Conservation (phyloP, 2,329 filamentous ascomycete genomes). For the Colletotrichum eremochloae region DNA sequence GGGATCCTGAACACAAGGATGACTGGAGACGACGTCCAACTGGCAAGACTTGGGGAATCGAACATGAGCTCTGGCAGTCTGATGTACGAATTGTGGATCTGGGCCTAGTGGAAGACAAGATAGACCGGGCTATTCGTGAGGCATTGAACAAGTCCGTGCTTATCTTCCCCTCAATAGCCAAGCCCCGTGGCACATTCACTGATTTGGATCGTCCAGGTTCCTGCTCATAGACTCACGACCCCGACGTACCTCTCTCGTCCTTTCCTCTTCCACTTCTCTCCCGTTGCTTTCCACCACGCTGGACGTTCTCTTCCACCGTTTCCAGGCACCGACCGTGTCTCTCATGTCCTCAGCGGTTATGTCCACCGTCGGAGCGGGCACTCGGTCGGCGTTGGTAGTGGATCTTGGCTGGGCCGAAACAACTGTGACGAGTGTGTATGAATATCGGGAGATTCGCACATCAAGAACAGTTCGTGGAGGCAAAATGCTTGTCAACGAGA, state of each 20-base stretch:
- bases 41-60: slow-evolving; percentile 71
- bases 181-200: slow-evolving; percentile 20
- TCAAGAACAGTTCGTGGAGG: slow-evolving; percentile 81
- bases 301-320: slow-evolving; percentile 83
- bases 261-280: slow-evolving; percentile 83
- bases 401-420: slow-evolving; percentile 96
- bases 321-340: slow-evolving; percentile 84
- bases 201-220: slow-evolving; percentile 57
- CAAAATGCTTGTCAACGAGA: slow-evolving; percentile 76
- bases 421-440: slow-evolving; percentile 86
- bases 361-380: slow-evolving; percentile 80
- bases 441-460: slow-evolving; percentile 85
- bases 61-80: slow-evolving; percentile 82
- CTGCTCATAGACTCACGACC: slow-evolving; percentile 81
- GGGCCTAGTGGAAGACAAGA: slow-evolving; percentile 85
- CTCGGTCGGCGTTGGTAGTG: slow-evolving; percentile 87
- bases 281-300: slow-evolving; percentile 82
- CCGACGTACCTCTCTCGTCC: slow-evolving; percentile 78
- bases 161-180: too few species aligned
- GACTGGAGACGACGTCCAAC: slow-evolving; percentile 61
- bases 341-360: slow-evolving; percentile 84
- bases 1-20: slow-evolving; percentile 67
- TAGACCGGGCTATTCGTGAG: slow-evolving; percentile 86
- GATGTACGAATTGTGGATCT: slow-evolving; percentile 82
- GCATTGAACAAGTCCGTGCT: slow-evolving; percentile 82